Conservation (phyloP, 1,139 yeast species). For the Saccharomyces hybrid region DNA sequence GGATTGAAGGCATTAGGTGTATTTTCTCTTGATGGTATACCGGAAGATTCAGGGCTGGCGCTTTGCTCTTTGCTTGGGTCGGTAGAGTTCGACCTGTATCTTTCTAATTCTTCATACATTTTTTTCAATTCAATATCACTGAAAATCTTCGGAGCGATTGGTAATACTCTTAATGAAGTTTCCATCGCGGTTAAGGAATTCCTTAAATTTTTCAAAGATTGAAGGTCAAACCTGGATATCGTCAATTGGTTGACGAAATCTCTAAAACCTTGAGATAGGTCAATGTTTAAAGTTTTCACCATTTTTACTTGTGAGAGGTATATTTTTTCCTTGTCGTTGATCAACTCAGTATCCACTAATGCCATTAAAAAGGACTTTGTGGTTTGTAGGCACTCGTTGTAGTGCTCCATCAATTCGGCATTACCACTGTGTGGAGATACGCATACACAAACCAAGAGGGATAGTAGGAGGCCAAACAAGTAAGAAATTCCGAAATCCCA, state of each 20-base stretch:
- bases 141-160: constrained; percentile 23
- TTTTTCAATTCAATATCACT: constrained; percentile 15
- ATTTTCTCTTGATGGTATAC: constrained; percentile 17
- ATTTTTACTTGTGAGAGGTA: constrained; percentile 26
- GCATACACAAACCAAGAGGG: constrained; percentile 33
- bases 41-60: constrained; percentile 23
- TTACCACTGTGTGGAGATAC: constrained; percentile 39
- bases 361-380: constrained; percentile 25
- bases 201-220: constrained; percentile 34
- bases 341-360: constrained; percentile 17
- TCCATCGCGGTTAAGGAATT: constrained; percentile 37
- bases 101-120: constrained; percentile 12
- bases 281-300: constrained; percentile 30
- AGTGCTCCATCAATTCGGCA: constrained; percentile 21
- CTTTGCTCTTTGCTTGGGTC: constrained; percentile 7
- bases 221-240: constrained; percentile 32
- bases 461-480: constrained; percentile 36
- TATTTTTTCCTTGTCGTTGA: constrained; percentile 15
- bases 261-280: constrained; percentile 37
- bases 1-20: constrained; percentile 7
- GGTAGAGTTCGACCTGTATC: constrained; percentile 2
- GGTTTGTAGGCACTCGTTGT: constrained; percentile 17
- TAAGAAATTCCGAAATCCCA: constrained; percentile 42
- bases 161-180: constrained; percentile 39
- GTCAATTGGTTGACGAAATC: constrained; percentile 40